phyloP scores from a whole-genome alignment of 176 grass and related monocot genomes.

The Eragrostis nindensis region DNA sequence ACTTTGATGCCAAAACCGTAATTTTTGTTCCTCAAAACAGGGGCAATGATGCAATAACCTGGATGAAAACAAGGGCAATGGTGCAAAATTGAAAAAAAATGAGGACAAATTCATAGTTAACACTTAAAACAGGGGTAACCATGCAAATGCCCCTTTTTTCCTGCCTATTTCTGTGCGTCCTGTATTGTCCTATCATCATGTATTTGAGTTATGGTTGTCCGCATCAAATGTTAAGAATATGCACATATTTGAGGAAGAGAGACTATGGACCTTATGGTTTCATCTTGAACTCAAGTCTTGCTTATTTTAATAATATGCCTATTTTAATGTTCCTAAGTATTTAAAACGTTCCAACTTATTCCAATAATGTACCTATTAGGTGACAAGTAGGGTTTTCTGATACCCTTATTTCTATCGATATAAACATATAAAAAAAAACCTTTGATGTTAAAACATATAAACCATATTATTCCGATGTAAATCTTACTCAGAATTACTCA shows the following conservation, averaged over 20 bases:
- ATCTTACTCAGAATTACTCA: not conserved
- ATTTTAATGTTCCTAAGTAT: not conserved
- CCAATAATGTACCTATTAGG: not conserved
- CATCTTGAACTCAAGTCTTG: not conserved
- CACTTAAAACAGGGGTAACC: no score
- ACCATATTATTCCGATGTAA: not conserved
- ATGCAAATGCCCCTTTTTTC: no score
- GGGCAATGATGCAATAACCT: no score
- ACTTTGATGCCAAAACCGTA: no score
- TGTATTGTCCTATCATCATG: no score
- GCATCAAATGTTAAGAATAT: not conserved
- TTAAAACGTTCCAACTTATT: not conserved
- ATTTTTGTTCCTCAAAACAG: no score
- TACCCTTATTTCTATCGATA: not conserved
- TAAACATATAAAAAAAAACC: not conserved
- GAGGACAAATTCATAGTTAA: no score
- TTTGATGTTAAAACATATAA: not conserved
- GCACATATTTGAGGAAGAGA: no score
- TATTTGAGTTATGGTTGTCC: not conserved
- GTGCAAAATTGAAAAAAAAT: no score
- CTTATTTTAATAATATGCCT: not conserved
- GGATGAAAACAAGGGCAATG: no score
- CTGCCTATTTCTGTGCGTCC: no score
- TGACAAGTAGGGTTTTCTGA: constrained; percentile 3
- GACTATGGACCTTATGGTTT: no score